Base-by-base conservation (phyloP, 73 alveolate species). In the Diophrys sp. region DNA sequence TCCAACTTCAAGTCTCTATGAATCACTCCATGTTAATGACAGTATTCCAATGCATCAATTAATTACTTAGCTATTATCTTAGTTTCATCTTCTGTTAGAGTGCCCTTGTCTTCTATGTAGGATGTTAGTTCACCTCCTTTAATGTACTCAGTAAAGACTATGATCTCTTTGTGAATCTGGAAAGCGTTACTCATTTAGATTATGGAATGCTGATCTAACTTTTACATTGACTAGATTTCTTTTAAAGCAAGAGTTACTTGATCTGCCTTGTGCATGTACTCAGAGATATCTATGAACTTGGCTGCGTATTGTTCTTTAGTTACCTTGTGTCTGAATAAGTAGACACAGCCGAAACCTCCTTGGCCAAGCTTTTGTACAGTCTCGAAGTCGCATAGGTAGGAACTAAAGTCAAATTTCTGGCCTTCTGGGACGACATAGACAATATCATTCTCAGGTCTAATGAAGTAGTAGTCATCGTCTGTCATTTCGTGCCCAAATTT, bases 321-420 rank as follows among this genome's bases (percentile, higher is more conserved):
- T 33, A 84, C 70, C 56, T 89, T 89, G 75, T 94, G 98, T 44
- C 84, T 90, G 56, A 94, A 96, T 30, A 97, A 82, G 25, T 84
- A 91, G 24, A 96, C 99, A 67, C 90, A 81, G 29, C 99, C 99
- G 79, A 91, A 96, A 0, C 99, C 99, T 5, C 99, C 99, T 77
- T 96, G 83, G 18, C 99, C 99, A 30, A 94, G 81, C 71, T 85
- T 87, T 28, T 81, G 56, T 2, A 90, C 87, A 44, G 81, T 71
- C 55, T 85, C 67, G 78, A 79, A 89, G 81, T 90, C 91, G 27
- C 87, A 82, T 32, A 90, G 54, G 27, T 31, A 78, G 23, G 29
- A 5, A 23, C 69, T 78, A 33, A 28, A 78, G 56, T 78, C 87
- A 33, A 78, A 78, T 29, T 68, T 31, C 55, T 68, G 23, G 24